Conservation (phyloP, 1,139 yeast genomes). For the Hyphopichia burtonii region DNA sequence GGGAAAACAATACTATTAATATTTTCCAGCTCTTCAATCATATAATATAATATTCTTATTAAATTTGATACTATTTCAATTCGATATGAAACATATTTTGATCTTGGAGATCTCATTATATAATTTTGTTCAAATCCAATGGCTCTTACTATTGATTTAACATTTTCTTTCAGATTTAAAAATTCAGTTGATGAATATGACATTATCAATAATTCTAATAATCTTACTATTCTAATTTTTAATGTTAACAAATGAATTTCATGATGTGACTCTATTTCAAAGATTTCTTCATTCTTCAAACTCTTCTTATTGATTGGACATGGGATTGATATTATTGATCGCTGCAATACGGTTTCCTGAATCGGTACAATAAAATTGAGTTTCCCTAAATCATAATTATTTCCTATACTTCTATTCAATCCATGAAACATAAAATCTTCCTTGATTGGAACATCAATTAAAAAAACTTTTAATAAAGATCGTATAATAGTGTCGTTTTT, state of each 20-base stretch:
- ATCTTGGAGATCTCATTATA: conserved; percentile 48
- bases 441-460: conserved; percentile 40
- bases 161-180: conserved; percentile 34
- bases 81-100: conserved; percentile 38
- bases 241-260: conserved; percentile 42
- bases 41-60: conserved; percentile 31
- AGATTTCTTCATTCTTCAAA: conserved; percentile 8
- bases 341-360: conserved; percentile 21
- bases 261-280: conserved; percentile 31
- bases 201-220: conserved; percentile 45
- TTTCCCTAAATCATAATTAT: conserved; percentile 39
- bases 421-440: conserved; percentile 50
- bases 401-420: conserved; percentile 53
- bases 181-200: conserved; percentile 28
- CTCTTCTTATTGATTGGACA: conserved; percentile 22
- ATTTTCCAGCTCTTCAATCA: conserved; percentile 31
- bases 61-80: conserved; percentile 42
- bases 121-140: conserved; percentile 54
- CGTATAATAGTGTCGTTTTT: conserved; percentile 23
- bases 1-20: conserved; percentile 35
- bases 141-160: conserved; percentile 44
- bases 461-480: conserved; percentile 38
- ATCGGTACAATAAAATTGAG: conserved; percentile 33
- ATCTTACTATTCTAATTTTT: conserved; percentile 38
- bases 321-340: conserved; percentile 28